These are phyloP conservation scores for Saprolegnia diclina DNA, from an alignment of 352 stramenopile genomes.

Conservation along the genomic window DNA sequence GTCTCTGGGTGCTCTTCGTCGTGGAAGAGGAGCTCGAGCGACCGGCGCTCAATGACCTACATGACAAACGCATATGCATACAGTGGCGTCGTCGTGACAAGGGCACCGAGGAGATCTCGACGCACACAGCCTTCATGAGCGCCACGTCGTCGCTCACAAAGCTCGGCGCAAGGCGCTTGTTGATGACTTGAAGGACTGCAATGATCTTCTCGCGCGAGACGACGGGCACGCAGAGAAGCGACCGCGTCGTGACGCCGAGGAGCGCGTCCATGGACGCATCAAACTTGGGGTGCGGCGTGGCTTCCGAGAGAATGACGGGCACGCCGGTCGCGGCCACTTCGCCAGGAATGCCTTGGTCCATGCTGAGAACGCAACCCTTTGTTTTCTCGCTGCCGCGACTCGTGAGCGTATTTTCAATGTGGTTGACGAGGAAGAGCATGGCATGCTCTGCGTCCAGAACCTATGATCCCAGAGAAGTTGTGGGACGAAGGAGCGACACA, in stretches of 20 bases:
- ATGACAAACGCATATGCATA: too few relatives aligned
- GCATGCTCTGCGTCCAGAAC: conserved; percentile 50
- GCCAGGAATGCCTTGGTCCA: conserved; percentile 64
- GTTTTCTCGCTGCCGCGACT: conserved; percentile 57
- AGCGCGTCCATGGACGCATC: conserved; percentile 57
- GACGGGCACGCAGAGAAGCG: conserved; percentile 65
- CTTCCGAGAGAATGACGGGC: conserved; percentile 52
- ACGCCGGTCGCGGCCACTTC: conserved; percentile 57
- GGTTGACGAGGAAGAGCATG: conserved; percentile 73
- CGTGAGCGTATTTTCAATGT: conserved; percentile 59
- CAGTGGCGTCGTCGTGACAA: too few relatives aligned
- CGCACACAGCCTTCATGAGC: conserved; percentile 57
- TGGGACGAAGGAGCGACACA: too few relatives aligned
- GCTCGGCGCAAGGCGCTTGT: conserved; percentile 44
- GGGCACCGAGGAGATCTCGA: conserved; percentile 45
- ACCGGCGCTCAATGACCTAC: conserved; percentile 49
- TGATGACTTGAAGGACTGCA: conserved; percentile 76
- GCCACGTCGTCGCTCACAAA: conserved; percentile 66
- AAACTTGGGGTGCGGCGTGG: conserved; percentile 54
- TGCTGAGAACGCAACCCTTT: conserved; percentile 60
- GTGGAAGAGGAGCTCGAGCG: conserved; percentile 71
- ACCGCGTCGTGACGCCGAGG: conserved; percentile 49
- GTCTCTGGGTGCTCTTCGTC: conserved; percentile 38
- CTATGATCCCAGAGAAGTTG: neutral
- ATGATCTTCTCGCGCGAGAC: conserved; percentile 55